These are phyloP conservation scores for Diaporthe nobilis DNA, from an alignment of 2,329 filamentous ascomycete genomes.

Conservation along the genomic window DNA sequence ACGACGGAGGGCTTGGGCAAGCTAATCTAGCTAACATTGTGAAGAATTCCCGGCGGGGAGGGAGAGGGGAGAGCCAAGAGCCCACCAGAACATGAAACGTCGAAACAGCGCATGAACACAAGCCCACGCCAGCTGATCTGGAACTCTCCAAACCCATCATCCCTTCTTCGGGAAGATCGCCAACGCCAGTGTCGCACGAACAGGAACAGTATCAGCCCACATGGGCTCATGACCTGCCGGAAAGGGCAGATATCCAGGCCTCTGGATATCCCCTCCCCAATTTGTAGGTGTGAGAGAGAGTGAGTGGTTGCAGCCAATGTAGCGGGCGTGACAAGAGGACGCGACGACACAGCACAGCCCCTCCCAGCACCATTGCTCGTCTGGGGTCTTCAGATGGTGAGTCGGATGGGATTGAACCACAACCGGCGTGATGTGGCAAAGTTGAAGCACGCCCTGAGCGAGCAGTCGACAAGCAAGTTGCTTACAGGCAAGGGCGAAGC, in stretches of 20 bases:
- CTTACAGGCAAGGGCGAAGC: not conserved
- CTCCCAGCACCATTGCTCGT: not conserved
- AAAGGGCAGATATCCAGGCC: not conserved
- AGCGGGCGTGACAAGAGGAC: not conserved
- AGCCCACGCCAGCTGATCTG: conserved; percentile 15
- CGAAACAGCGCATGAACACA: conserved; percentile 27
- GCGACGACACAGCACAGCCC: conserved; percentile 6
- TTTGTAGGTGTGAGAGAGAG: not conserved
- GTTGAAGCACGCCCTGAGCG: not conserved
- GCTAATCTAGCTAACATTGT: not conserved
- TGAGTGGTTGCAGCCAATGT: not conserved
- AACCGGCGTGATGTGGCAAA: not conserved
- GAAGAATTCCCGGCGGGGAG: not conserved
- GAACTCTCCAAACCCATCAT: not conserved
- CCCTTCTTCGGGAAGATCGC: conserved; percentile 8
- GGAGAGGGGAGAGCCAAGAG: not conserved
- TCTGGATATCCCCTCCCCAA: not conserved
- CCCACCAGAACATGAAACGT: conserved; percentile 18
- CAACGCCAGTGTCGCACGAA: conserved; percentile 29
- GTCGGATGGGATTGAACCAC: not conserved
- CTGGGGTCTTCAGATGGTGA: not conserved
- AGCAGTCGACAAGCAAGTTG: not conserved
- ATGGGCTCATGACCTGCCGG: not conserved
- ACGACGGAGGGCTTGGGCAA: not conserved
- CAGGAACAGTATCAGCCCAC: conserved; percentile 1